phyloP scores from a whole-genome alignment of 78 protist species.

The Ministeria vibrans region DNA sequence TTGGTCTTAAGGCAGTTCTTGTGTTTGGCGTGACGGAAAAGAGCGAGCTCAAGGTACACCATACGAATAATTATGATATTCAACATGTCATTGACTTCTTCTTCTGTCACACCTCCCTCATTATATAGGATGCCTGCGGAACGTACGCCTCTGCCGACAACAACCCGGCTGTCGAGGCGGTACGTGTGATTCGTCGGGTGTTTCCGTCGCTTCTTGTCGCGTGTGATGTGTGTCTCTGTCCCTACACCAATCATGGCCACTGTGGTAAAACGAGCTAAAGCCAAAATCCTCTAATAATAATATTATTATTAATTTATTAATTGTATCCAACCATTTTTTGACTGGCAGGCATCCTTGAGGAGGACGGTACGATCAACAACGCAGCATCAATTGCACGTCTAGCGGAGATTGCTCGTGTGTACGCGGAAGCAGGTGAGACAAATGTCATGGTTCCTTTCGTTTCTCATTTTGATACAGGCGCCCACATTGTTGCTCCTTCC shows the following conservation, averaged over 20 bases:
- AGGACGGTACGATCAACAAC: slow-evolving; percentile 41
- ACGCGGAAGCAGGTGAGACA: slow-evolving; percentile 69
- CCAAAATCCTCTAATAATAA: neutral
- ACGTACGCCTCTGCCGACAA: slow-evolving; percentile 15
- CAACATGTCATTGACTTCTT: neutral
- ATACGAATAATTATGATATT: neutral
- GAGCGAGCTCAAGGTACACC: too few relatives aligned
- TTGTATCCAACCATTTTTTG: too few relatives aligned
- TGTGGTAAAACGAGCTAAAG: slow-evolving; percentile 34
- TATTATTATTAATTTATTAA: too few relatives aligned
- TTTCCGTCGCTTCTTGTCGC: slow-evolving; percentile 47
- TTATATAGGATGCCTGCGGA: slow-evolving; percentile 29
- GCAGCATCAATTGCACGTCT: slow-evolving; percentile 32
- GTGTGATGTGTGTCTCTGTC: slow-evolving; percentile 72
- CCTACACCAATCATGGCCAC: slow-evolving; percentile 72
- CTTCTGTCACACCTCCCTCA: neutral
- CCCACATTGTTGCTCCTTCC: slow-evolving; percentile 78
- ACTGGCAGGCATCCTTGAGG: slow-evolving; percentile 4
- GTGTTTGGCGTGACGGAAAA: slow-evolving; percentile 62
- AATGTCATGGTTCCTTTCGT: neutral
- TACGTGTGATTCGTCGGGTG: slow-evolving; percentile 14
- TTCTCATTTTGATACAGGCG: neutral
- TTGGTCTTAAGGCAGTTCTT: slow-evolving; percentile 57
- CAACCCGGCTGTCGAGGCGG: slow-evolving; percentile 38
- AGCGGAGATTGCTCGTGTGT: slow-evolving; percentile 43